Percentiles rank a stretch among this genome's conserved stretches.
Evolutionary conservation across 306 rosid genomes (phyloP).

Genomic region (Vicia villosa): DNA sequence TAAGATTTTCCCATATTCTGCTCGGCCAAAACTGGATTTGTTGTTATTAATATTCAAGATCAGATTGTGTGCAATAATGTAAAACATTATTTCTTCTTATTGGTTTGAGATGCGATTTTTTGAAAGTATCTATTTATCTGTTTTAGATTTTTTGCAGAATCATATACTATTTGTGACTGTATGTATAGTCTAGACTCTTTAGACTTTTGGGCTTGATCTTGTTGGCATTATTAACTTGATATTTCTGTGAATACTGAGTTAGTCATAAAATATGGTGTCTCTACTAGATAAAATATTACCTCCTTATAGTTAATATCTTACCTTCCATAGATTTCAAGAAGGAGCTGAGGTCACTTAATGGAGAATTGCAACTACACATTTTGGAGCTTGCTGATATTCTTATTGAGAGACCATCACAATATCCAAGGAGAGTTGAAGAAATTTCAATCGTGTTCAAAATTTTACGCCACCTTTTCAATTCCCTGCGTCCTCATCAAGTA

Average conservation of each 20-base stretch:
- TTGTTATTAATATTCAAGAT: neutral
- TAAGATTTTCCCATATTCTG: neutral
- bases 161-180: no score
- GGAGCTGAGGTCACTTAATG: slow-evolving; percentile 85
- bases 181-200: no score
- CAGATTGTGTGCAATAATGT: slow-evolving; percentile 14
- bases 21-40: neutral
- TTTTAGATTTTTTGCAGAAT: slow-evolving; percentile 25
- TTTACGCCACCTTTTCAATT: slow-evolving; percentile 88
- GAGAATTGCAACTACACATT: slow-evolving; percentile 81
- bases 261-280: neutral
- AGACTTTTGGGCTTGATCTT: slow-evolving; percentile 5
- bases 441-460: slow-evolving; percentile 88
- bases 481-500: slow-evolving; percentile 90
- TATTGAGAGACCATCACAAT: slow-evolving; percentile 89
- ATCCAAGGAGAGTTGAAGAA: slow-evolving; percentile 95
- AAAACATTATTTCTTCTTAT: slow-evolving; percentile 16
- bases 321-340: slow-evolving; percentile 70
- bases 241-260: slow-evolving; percentile 14
- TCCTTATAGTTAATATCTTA: slow-evolving; percentile 19
- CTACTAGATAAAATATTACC: neutral
- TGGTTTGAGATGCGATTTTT: slow-evolving; percentile 22
- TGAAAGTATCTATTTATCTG: neutral
- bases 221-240: neutral
- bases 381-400: slow-evolving; percentile 97